Percentiles rank a stretch among this genome's conserved stretches.
These are phyloP conservation scores for Aspergillus pseudoviridinutans DNA, from an alignment of 2,329 filamentous ascomycete genomes.

Conservation along the genomic window DNA sequence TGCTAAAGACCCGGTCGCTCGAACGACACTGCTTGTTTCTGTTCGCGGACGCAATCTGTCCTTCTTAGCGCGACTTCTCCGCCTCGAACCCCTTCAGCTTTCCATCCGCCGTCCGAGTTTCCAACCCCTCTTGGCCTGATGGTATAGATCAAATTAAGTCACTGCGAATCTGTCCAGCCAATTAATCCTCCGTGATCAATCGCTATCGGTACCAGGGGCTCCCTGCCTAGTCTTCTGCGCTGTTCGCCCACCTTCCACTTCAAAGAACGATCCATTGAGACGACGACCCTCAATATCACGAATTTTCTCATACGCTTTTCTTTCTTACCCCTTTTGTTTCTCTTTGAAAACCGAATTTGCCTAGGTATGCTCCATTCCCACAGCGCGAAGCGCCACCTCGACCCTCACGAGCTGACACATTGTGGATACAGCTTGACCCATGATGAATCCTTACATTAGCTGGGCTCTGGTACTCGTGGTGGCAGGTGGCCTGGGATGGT, in stretches of 20 bases:
- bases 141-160: background rate
- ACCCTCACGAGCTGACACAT: constrained; percentile 3
- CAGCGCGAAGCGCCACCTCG: background rate
- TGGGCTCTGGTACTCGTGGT: constrained; percentile 43
- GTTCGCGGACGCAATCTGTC: background rate
- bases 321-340: background rate
- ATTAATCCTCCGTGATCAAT: background rate
- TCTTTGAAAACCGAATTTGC: constrained; percentile 2
- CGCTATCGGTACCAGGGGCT: background rate
- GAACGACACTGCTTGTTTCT: background rate
- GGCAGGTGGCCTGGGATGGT: constrained; percentile 39
- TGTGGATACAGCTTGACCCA: constrained; percentile 19
- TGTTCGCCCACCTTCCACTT: background rate
- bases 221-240: background rate
- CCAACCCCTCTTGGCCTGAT: background rate
- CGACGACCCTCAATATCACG: background rate
- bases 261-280: background rate
- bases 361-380: constrained; percentile 3
- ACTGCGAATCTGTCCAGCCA: background rate
- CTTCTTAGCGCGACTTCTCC: background rate
- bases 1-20: background rate
- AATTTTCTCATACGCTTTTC: background rate
- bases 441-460: constrained; percentile 43
- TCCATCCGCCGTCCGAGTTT: background rate
- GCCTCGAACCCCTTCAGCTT: background rate